Evolutionary conservation across 2,329 filamentous ascomycete species (phyloP).

Genomic region (Trichophyton verrucosum): DNA sequence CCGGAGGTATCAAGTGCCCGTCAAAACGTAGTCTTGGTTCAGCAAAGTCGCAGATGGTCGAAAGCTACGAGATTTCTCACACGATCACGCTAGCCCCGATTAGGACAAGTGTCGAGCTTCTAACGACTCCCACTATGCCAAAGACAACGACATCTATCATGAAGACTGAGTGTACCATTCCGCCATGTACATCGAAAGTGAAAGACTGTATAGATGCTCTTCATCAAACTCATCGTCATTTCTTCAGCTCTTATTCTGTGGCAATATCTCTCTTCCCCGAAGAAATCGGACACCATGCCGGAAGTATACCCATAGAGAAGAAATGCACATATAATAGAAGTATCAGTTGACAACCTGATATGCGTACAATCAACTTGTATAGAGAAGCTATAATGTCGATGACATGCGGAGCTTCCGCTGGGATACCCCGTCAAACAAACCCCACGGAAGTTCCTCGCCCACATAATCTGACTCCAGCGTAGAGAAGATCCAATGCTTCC

Average conservation of each 20-base stretch:
- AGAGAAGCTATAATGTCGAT: neutral
- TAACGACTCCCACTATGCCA: neutral
- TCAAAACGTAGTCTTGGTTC: neutral
- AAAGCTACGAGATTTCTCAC: constrained; percentile 8
- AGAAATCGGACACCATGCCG: too few species aligned
- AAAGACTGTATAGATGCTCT: too few species aligned
- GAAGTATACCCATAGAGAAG: neutral
- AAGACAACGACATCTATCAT: neutral
- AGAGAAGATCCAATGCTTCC: neutral
- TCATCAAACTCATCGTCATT: too few species aligned
- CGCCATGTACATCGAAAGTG: too few species aligned
- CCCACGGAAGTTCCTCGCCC: neutral
- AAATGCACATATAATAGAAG: neutral
- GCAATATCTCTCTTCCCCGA: too few species aligned
- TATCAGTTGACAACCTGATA: neutral
- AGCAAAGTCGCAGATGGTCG: neutral
- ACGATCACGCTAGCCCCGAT: constrained; percentile 8
- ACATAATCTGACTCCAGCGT: neutral
- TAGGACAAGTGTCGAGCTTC: neutral
- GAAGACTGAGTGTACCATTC: too few species aligned
- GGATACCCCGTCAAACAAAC: neutral
- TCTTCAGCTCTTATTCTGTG: too few species aligned
- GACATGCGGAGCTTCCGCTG: neutral
- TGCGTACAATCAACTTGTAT: neutral
- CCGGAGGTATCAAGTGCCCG: neutral